A percentile compares a stretch with the other conserved stretches of the same genome.
Conservation (phyloP, 495 filamentous ascomycete genomes). For the Hapsidospora chrysogenum region DNA sequence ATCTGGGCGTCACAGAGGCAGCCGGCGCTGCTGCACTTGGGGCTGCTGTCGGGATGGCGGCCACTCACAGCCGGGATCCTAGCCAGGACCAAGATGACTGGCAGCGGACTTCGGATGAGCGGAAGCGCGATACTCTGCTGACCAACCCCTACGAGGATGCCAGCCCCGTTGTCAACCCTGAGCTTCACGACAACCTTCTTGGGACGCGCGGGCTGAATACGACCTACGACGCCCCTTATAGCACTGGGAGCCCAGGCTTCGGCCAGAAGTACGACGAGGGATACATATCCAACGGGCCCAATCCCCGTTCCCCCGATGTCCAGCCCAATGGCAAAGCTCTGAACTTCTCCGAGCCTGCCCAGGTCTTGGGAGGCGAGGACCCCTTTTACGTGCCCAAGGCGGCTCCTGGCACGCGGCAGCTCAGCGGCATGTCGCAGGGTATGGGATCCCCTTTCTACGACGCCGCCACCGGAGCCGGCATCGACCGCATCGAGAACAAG, state of each 20-base stretch:
- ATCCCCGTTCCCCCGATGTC: slow-evolving; percentile 46
- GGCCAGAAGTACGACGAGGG: slow-evolving; percentile 56
- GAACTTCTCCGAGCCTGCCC: slow-evolving; percentile 36
- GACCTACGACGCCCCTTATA: slow-evolving; percentile 21
- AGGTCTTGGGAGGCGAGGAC: slow-evolving; percentile 35
- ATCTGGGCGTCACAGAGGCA: slow-evolving; percentile 12
- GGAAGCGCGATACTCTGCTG: slow-evolving; percentile 37
- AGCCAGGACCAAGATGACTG: slow-evolving; percentile 37
- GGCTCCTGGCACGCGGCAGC: slow-evolving; percentile 37
- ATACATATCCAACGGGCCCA: slow-evolving; percentile 67
- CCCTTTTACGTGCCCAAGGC: slow-evolving; percentile 16
- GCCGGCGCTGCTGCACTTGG: slow-evolving; percentile 22
- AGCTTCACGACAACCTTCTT: slow-evolving; percentile 28
- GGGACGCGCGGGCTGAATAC: slow-evolving; percentile 16
- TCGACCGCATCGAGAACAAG: slow-evolving; percentile 88
- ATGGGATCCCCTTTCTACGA: slow-evolving; percentile 85
- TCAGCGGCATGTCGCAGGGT: slow-evolving; percentile 83
- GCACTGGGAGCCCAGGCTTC: slow-evolving; percentile 32
- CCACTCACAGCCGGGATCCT: slow-evolving; percentile 25
- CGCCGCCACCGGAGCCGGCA: slow-evolving; percentile 70
- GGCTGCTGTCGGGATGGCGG: slow-evolving; percentile 22
- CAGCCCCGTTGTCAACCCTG: slow-evolving; percentile 32
- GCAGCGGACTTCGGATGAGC: slow-evolving; percentile 35
- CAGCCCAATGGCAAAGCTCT: slow-evolving; percentile 38
- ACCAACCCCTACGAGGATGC: slow-evolving; percentile 42